phyloP scores from a whole-genome alignment of 2,329 filamentous ascomycete genomes.

The Fusarium verrucosum region DNA sequence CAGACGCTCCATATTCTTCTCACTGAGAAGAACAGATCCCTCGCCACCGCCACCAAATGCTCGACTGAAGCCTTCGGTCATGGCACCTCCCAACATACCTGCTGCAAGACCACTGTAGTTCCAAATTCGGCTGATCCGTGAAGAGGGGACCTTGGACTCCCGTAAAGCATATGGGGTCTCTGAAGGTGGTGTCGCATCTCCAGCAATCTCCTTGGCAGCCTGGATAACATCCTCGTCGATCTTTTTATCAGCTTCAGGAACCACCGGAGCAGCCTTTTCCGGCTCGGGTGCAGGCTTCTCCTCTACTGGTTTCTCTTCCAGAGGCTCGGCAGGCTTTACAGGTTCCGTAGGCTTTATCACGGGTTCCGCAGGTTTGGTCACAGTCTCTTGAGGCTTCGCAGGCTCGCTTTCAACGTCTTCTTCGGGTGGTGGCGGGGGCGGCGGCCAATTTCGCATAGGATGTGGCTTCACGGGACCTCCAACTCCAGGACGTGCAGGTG shows the following conservation, averaged over 20 bases:
- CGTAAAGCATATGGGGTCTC: conserved; percentile 71
- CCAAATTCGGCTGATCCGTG: conserved; percentile 87
- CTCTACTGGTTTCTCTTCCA: not conserved
- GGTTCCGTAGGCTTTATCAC: not conserved
- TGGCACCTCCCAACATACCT: conserved; percentile 93
- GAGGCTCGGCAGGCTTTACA: not conserved
- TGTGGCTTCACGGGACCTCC: conserved; percentile 48
- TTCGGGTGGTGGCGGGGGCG: conserved; percentile 34
- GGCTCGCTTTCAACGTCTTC: conserved; percentile 1
- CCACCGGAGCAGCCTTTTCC: not conserved
- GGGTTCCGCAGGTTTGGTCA: not conserved
- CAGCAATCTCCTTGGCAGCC: conserved; percentile 42
- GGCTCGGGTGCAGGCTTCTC: not conserved
- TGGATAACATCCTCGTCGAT: conserved; percentile 35
- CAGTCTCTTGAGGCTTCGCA: conserved; percentile 5
- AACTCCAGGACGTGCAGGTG: conserved; percentile 10
- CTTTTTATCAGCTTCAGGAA: conserved; percentile 6
- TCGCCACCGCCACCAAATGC: conserved; percentile 72
- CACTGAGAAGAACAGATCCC: conserved; percentile 87
- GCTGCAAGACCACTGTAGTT: conserved; percentile 94
- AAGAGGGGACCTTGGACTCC: conserved; percentile 90
- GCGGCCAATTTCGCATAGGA: conserved; percentile 51
- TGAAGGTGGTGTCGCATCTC: conserved; percentile 19
- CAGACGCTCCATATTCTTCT: conserved; percentile 90
- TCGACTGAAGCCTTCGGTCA: conserved; percentile 84